A percentile compares a stretch with the other conserved stretches of the same genome.
These are phyloP conservation scores for Xylaria sp. DNA, from an alignment of 2,329 filamentous ascomycete genomes.

Conservation along the genomic window DNA sequence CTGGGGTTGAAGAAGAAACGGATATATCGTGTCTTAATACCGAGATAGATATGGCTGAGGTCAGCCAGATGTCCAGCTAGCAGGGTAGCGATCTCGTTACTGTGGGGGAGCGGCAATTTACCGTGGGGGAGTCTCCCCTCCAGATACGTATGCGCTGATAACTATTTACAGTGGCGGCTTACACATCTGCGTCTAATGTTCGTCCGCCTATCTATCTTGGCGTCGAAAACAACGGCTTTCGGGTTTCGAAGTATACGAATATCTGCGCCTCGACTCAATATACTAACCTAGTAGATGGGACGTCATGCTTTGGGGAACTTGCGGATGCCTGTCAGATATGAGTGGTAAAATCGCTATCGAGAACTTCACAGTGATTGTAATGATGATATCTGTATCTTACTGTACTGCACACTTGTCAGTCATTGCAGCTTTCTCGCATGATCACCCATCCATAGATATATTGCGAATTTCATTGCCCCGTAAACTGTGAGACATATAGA, in stretches of 20 bases:
- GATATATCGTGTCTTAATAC: not conserved
- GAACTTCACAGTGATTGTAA: not conserved
- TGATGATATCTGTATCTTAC: not conserved
- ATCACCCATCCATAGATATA: too few species aligned
- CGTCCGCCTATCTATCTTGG: not conserved
- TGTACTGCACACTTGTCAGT: not conserved
- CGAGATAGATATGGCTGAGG: conserved; percentile 15
- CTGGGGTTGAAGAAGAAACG: not conserved
- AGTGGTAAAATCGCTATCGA: not conserved
- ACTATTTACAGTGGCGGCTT: not conserved
- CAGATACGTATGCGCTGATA: too few species aligned
- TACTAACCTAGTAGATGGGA: too few species aligned
- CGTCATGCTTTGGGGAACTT: not conserved
- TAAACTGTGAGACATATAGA: too few species aligned
- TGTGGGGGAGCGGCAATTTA: conserved; percentile 1
- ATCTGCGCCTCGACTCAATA: too few species aligned
- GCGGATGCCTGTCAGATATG: too few species aligned
- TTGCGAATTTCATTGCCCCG: too few species aligned
- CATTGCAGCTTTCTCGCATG: not conserved
- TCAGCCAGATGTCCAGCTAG: conserved; percentile 5
- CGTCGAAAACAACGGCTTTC: not conserved
- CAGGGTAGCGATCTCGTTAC: not conserved
- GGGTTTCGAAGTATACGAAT: not conserved
- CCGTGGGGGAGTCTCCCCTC: conserved; percentile 1
- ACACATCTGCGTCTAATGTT: not conserved